These are phyloP conservation scores for Neoboletus magnificus DNA, from an alignment of 768 basidiomycete species.

Conservation along the genomic window DNA sequence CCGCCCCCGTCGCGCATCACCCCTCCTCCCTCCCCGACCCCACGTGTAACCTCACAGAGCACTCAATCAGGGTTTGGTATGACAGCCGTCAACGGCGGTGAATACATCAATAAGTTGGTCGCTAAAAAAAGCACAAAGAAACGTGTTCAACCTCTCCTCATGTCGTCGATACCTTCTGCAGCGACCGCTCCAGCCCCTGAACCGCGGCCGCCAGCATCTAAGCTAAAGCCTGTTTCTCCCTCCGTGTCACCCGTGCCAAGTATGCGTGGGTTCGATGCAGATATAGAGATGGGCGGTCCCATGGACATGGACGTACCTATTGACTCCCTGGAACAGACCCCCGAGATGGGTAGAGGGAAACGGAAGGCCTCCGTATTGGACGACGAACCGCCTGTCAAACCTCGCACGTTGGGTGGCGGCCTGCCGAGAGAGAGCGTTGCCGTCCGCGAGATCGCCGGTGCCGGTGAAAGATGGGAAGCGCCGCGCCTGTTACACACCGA, in stretches of 20 bases:
- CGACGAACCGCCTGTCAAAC: constrained; percentile 35
- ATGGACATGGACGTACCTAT: constrained; percentile 57
- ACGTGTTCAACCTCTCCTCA: constrained; percentile 49
- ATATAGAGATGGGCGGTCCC: constrained; percentile 39
- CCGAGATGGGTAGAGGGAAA: constrained; percentile 44
- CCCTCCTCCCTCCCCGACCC: constrained; percentile 49
- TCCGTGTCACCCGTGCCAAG: constrained; percentile 47
- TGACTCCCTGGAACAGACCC: constrained; percentile 48
- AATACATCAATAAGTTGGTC: constrained; percentile 68
- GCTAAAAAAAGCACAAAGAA: constrained; percentile 74
- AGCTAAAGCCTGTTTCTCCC: constrained; percentile 24
- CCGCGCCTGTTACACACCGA: constrained; percentile 22
- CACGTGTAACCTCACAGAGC: constrained; percentile 29
- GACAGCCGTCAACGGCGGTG: constrained; percentile 41
- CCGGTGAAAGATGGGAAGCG: constrained; percentile 12
- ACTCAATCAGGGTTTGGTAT: constrained; percentile 41
- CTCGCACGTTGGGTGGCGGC: constrained; percentile 70
- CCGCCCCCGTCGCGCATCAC: constrained; percentile 35
- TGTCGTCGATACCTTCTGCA: constrained; percentile 38
- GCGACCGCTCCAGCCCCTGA: constrained; percentile 15
- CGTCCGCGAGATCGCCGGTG: constrained; percentile 51
- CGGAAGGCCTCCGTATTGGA: constrained; percentile 48
- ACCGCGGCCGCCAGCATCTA: constrained; percentile 22
- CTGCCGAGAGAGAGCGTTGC: constrained; percentile 46
- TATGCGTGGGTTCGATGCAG: constrained; percentile 46